Percentiles rank a stretch among this genome's conserved stretches.
Evolutionary conservation across 2,329 filamentous ascomycete genomes (phyloP).

Genomic region (Pyrenochaeta sp.): DNA sequence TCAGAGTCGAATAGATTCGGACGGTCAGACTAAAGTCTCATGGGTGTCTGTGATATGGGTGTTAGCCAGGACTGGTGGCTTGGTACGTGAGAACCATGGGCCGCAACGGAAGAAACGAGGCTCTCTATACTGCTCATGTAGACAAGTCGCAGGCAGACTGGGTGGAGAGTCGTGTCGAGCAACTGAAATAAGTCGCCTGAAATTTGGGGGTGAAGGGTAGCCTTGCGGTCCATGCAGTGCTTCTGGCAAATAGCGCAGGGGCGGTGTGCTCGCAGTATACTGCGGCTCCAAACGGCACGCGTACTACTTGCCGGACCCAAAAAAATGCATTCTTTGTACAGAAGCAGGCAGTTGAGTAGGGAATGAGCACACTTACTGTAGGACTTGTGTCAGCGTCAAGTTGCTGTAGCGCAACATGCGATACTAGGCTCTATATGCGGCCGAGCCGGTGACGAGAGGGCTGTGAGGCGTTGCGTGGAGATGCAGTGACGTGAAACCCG

Average conservation of each 20-base stretch:
- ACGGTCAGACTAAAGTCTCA: constrained; percentile 8
- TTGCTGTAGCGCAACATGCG: constrained; percentile 1
- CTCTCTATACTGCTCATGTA: background rate
- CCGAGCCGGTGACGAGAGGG: constrained; percentile 11
- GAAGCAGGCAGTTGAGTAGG: constrained; percentile 3
- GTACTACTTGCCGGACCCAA: constrained; percentile 1
- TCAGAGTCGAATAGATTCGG: background rate
- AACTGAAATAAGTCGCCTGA: background rate
- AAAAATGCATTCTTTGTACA: background rate
- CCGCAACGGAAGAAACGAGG: background rate
- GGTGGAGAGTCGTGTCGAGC: background rate
- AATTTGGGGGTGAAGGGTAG: background rate
- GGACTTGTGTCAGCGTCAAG: constrained; percentile 18
- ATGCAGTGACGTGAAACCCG: constrained; percentile 27
- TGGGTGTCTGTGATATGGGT: constrained; percentile 12
- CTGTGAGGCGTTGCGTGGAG: constrained; percentile 12
- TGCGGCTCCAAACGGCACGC: constrained; percentile 1
- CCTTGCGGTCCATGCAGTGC: constrained; percentile 8
- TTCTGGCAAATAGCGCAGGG: constrained; percentile 6
- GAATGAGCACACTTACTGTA: constrained; percentile 19
- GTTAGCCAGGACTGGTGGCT: constrained; percentile 17
- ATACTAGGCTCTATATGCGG: constrained; percentile 9
- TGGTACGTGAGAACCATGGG: background rate
- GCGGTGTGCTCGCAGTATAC: background rate
- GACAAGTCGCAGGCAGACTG: background rate